Evolutionary conservation across 129 eudicot genomes (phyloP).

Genomic region (Ambrosia artemisiifolia): DNA sequence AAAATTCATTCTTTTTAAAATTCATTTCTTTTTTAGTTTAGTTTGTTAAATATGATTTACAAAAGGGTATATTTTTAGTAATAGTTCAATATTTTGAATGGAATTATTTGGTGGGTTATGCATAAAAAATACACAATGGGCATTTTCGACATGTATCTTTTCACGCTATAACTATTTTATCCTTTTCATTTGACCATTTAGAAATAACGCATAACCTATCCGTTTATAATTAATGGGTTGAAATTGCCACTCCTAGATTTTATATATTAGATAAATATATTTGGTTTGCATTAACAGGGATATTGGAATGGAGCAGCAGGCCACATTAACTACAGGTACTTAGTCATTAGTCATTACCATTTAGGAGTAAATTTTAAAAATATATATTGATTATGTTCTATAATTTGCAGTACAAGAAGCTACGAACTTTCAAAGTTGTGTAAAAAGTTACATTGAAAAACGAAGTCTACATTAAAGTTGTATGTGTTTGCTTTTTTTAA

Average conservation of each 20-base stretch:
- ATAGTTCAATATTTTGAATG: background rate
- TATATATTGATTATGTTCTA: background rate
- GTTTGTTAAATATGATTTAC: background rate
- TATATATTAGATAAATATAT: background rate
- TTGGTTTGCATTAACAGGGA: conserved; percentile 47
- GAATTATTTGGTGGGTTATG: background rate
- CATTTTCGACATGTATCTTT: background rate
- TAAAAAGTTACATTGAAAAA: too few relatives aligned
- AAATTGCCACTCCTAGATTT: too few relatives aligned
- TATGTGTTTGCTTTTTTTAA: too few relatives aligned
- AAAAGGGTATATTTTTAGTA: background rate
- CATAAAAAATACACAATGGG: background rate
- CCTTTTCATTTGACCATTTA: background rate
- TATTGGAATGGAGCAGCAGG: conserved; percentile 99
- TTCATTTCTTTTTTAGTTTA: background rate
- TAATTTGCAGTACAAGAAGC: conserved; percentile 58
- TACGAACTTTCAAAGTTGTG: too few relatives aligned
- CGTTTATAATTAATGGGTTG: background rate
- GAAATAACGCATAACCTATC: background rate
- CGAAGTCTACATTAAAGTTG: too few relatives aligned
- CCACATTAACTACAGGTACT: conserved; percentile 92
- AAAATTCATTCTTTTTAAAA: too few relatives aligned
- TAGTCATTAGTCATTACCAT: background rate
- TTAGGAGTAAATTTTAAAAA: background rate
- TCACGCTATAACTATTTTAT: too few relatives aligned